A percentile compares a stretch with the other conserved stretches of the same genome.
phyloP scores from a whole-genome alignment of 2,329 filamentous ascomycete species.

The Zymoseptoria ardabiliae region DNA sequence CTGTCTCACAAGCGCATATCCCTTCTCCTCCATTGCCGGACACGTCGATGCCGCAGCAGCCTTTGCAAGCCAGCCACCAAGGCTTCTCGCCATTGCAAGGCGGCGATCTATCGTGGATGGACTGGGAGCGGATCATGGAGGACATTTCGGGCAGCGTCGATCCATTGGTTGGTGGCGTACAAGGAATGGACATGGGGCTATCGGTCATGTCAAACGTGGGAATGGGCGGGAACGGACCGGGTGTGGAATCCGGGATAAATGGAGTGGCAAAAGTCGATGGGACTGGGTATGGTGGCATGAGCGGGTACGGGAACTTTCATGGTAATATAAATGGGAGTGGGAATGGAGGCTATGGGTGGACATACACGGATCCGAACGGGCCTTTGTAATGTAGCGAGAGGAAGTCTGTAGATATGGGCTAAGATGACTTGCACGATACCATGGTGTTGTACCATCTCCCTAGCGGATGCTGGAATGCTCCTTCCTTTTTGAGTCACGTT shows the following conservation, averaged over 20 bases:
- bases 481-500: not conserved
- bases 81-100: constrained; percentile 1
- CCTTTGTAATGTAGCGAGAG: not conserved
- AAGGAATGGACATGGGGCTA: not conserved
- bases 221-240: not conserved
- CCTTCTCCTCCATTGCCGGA: not conserved
- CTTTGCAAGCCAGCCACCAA: not conserved
- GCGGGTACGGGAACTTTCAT: not conserved
- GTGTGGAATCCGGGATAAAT: not conserved
- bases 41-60: not conserved
- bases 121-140: constrained; percentile 22
- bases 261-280: not conserved
- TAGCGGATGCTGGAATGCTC: too few species aligned
- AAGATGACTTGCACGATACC: not conserved
- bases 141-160: constrained; percentile 10
- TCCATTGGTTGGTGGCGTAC: not conserved
- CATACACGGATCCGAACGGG: not conserved
- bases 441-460: not conserved
- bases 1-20: not conserved
- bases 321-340: not conserved
- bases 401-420: not conserved
- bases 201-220: not conserved
- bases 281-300: not conserved
- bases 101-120: constrained; percentile 15
- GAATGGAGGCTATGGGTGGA: not conserved